Percentiles rank a stretch among this genome's conserved stretches.
Conservation (phyloP, 331 rosid genomes). For the Rhamnella rubrinervis region DNA sequence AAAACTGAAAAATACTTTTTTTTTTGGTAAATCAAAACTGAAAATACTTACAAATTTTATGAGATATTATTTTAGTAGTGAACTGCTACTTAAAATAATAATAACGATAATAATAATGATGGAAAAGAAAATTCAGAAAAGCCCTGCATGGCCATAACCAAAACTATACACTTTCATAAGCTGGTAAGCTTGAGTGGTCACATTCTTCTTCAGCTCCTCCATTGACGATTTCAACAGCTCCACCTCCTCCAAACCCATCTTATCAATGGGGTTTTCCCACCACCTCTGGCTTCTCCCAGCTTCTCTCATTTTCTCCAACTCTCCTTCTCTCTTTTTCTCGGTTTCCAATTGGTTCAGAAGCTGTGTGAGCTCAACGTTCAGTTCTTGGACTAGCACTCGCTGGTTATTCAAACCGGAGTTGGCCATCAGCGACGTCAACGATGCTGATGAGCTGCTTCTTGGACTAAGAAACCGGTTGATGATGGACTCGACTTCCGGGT, state of each 20-base stretch:
- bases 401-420: not conserved
- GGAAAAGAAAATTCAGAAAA: too few species aligned
- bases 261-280: slow-evolving; percentile 33
- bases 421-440: too few species aligned
- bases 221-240: slow-evolving; percentile 21
- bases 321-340: slow-evolving; percentile 28
- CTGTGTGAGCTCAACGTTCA: slow-evolving; percentile 14
- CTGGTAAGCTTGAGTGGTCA: slow-evolving; percentile 34
- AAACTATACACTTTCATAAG: slow-evolving; percentile 31
- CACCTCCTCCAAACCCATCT: slow-evolving; percentile 24
- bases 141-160: not conserved
- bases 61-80: too few species aligned
- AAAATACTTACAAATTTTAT: too few species aligned
- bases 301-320: slow-evolving; percentile 11
- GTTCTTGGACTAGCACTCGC: slow-evolving; percentile 5
- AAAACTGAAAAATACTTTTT: too few species aligned
- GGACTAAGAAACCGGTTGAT: slow-evolving; percentile 11
- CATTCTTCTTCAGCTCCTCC: slow-evolving; percentile 38
- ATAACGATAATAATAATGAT: too few species aligned
- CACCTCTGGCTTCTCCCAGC: slow-evolving; percentile 11
- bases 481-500: slow-evolving; percentile 26
- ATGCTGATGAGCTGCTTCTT: not conserved
- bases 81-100: too few species aligned
- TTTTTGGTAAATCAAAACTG: too few species aligned
- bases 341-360: slow-evolving; percentile 17